Conservation (phyloP, 2,329 filamentous ascomycete genomes). For the Penicillium italicum region DNA sequence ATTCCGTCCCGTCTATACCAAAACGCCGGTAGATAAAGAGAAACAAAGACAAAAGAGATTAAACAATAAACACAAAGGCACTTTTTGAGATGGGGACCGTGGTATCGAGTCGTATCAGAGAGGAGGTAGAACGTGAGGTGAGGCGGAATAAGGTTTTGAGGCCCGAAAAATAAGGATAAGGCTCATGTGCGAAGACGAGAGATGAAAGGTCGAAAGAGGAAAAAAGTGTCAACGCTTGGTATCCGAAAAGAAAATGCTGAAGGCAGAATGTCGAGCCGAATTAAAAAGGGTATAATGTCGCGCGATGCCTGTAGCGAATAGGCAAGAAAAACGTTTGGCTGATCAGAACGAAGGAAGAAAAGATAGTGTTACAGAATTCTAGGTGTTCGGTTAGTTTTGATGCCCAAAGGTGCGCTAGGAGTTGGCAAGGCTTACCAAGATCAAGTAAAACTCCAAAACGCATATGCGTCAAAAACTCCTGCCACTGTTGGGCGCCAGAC, state of each 20-base stretch:
- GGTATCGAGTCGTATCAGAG: slow-evolving; percentile 14
- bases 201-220: slow-evolving; percentile 7
- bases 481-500: slow-evolving; percentile 24
- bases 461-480: slow-evolving; percentile 27
- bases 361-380: slow-evolving; percentile 35
- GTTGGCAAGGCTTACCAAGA: slow-evolving; percentile 27
- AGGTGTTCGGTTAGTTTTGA: slow-evolving; percentile 17
- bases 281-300: slow-evolving; percentile 31
- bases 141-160: slow-evolving; percentile 9
- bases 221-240: slow-evolving; percentile 23
- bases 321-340: slow-evolving; percentile 17
- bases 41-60: slow-evolving; percentile 14
- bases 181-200: slow-evolving; percentile 11
- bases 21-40: slow-evolving; percentile 33
- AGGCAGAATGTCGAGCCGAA: slow-evolving; percentile 16
- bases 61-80: slow-evolving; percentile 21
- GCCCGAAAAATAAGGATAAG: slow-evolving; percentile 12
- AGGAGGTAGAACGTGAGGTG: slow-evolving; percentile 2
- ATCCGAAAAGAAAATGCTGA: slow-evolving; percentile 28
- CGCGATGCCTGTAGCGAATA: slow-evolving; percentile 20
- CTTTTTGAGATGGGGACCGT: slow-evolving; percentile 18
- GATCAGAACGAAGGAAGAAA: slow-evolving; percentile 5
- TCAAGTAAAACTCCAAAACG: slow-evolving; percentile 23
- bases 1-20: slow-evolving; percentile 38
- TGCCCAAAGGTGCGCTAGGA: slow-evolving; percentile 19